These are phyloP conservation scores for Beta corolliflora DNA, from an alignment of 179 eudicot genomes.

Conservation along the genomic window DNA sequence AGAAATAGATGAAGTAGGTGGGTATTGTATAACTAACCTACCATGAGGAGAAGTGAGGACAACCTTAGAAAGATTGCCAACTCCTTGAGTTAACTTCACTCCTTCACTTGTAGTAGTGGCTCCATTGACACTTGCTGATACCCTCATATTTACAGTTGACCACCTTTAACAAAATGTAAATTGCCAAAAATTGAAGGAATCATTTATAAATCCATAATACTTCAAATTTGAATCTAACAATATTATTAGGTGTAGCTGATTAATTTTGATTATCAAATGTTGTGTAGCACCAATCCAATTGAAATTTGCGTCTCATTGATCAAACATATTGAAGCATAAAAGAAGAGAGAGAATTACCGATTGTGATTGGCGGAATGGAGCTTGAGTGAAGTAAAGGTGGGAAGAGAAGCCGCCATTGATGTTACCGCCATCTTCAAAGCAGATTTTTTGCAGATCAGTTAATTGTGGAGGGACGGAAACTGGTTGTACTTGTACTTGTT, in stretches of 20 bases:
- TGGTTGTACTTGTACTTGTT: background rate
- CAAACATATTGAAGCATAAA: background rate
- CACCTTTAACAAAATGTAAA: conserved; percentile 10
- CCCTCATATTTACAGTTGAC: conserved; percentile 39
- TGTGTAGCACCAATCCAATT: no score
- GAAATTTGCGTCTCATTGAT: background rate
- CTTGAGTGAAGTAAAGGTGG: conserved; percentile 35
- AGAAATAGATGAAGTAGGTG: no score
- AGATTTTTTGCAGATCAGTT: background rate
- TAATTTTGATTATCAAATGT: no score
- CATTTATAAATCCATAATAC: background rate
- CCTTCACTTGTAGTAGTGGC: conserved; percentile 39
- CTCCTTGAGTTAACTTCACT: conserved; percentile 56
- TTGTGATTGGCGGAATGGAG: conserved; percentile 40
- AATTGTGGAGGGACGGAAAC: background rate
- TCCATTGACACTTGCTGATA: conserved; percentile 50
- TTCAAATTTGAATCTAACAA: background rate
- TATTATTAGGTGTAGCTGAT: background rate
- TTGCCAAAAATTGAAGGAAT: background rate
- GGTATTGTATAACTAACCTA: conserved; percentile 41
- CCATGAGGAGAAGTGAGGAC: conserved; percentile 72
- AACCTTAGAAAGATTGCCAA: conserved; percentile 81
- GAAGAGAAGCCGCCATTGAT: conserved; percentile 45
- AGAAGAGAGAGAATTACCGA: conserved; percentile 36
- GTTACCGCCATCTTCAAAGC: conserved; percentile 40